These are phyloP conservation scores for Fusarium phyllophilum DNA, from an alignment of 2,329 filamentous ascomycete genomes.

Conservation along the genomic window DNA sequence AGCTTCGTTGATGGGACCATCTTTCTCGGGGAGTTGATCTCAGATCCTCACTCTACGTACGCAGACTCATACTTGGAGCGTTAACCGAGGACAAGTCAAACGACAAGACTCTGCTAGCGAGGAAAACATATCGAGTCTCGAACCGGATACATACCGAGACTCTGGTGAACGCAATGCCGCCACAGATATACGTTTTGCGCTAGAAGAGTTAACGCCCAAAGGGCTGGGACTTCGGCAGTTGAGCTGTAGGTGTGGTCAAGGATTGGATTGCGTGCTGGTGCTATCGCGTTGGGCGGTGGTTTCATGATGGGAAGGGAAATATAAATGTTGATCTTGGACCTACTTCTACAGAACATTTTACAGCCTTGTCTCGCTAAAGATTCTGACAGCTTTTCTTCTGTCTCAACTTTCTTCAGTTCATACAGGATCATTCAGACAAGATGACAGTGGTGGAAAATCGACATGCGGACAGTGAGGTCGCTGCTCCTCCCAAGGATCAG, in stretches of 20 bases:
- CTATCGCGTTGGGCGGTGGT: not conserved
- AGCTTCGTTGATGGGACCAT: not conserved
- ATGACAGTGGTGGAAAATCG: constrained; percentile 32
- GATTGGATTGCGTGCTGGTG: constrained; percentile 23
- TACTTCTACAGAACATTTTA: not conserved
- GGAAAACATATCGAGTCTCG: not conserved
- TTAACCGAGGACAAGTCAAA: not conserved
- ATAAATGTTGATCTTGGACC: constrained; percentile 33
- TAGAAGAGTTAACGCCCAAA: not conserved
- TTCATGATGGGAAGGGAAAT: constrained; percentile 17
- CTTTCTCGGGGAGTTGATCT: constrained; percentile 11
- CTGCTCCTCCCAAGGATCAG: constrained; percentile 45
- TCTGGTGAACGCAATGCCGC: constrained; percentile 21
- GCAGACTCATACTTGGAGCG: not conserved
- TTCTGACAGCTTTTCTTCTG: not conserved
- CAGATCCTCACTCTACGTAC: not conserved
- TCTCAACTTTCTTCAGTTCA: not conserved
- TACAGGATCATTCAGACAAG: not conserved
- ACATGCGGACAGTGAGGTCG: constrained; percentile 35
- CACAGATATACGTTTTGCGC: constrained; percentile 18
- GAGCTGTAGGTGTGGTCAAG: constrained; percentile 7
- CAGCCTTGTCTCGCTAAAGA: not conserved
- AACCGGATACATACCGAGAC: not conserved
- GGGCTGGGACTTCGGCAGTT: constrained; percentile 11
- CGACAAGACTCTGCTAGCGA: not conserved